A percentile compares a stretch with the other conserved stretches of the same genome.
Conservation (phyloP, 2,329 filamentous ascomycete genomes). For the Hymenoscyphus albidus region DNA sequence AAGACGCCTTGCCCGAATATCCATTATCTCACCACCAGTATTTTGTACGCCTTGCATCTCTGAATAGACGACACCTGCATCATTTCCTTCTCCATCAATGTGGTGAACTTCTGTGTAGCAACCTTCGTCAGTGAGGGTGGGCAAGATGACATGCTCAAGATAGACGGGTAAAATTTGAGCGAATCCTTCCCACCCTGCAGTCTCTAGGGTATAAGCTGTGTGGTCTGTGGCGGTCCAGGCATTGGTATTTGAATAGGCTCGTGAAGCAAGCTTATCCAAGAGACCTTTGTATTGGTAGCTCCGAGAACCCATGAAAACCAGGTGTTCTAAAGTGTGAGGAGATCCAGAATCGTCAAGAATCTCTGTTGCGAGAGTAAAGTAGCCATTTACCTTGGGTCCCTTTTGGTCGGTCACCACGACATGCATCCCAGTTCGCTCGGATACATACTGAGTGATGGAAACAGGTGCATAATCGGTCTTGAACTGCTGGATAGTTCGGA, state of each 20-base stretch:
- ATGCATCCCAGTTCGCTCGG: conserved; percentile 88
- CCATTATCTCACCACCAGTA: conserved; percentile 78
- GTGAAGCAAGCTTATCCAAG: conserved; percentile 86
- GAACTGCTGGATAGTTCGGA: conserved; percentile 82
- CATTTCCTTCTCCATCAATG: conserved; percentile 86
- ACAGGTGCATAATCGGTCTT: conserved; percentile 85
- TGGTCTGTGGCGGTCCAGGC: conserved; percentile 97
- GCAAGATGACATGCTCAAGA: conserved; percentile 87
- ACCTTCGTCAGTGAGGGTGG: conserved; percentile 85
- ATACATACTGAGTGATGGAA: conserved; percentile 92
- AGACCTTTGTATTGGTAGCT: conserved; percentile 94
- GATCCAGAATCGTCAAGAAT: conserved; percentile 97
- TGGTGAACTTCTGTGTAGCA: conserved; percentile 97
- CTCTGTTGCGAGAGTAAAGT: conserved; percentile 93
- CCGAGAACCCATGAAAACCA: conserved; percentile 87
- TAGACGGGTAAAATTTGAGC: conserved; percentile 92
- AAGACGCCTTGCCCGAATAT: conserved; percentile 72
- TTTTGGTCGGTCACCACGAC: conserved; percentile 88
- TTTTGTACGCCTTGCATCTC: conserved; percentile 98
- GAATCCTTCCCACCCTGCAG: conserved; percentile 95
- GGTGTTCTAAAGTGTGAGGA: conserved; percentile 79
- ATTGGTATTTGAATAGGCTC: conserved; percentile 91
- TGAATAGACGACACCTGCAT: conserved; percentile 96
- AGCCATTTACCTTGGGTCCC: conserved; percentile 92
- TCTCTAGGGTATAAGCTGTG: conserved; percentile 92